phyloP scores from a whole-genome alignment of 371 early-diverging fungal species.

The Apophysomyces elegans region DNA sequence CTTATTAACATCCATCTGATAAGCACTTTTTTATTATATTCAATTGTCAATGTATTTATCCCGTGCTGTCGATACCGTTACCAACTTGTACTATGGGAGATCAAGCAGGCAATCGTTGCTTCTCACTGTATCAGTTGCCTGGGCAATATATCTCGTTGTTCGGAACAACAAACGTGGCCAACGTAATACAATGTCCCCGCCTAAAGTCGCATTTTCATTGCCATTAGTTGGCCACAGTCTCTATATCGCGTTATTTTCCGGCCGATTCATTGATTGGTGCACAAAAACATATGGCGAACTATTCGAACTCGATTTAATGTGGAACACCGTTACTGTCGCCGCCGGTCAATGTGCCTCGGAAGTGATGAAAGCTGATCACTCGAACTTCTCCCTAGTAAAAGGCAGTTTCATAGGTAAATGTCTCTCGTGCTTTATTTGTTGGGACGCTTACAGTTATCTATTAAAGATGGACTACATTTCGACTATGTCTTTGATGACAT shows the following conservation, averaged over 20 bases:
- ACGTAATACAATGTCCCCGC: slow-evolving; percentile 18
- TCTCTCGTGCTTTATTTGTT: no score
- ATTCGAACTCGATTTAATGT: slow-evolving; percentile 27
- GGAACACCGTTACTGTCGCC: slow-evolving; percentile 29
- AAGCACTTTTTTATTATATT: no score
- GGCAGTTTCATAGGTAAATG: slow-evolving; percentile 14
- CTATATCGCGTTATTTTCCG: slow-evolving; percentile 20
- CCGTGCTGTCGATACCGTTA: no score
- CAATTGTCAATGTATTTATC: no score
- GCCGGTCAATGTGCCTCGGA: slow-evolving; percentile 33
- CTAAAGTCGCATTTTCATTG: slow-evolving; percentile 32
- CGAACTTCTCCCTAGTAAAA: slow-evolving; percentile 28
- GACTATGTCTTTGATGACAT: slow-evolving; percentile 30
- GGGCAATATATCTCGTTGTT: no score
- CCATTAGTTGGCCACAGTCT: slow-evolving; percentile 40
- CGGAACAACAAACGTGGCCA: no score
- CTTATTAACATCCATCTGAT: no score
- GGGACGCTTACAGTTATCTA: not conserved
- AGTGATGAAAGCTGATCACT: slow-evolving; percentile 28
- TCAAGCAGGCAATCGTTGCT: no score
- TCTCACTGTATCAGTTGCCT: no score
- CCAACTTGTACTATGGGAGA: no score
- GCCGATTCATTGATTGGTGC: slow-evolving; percentile 43
- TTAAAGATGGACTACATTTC: slow-evolving; percentile 32
- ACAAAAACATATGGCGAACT: slow-evolving; percentile 35